phyloP scores from a whole-genome alignment of 140 eudicot genomes.

The Anethum foeniculum region DNA sequence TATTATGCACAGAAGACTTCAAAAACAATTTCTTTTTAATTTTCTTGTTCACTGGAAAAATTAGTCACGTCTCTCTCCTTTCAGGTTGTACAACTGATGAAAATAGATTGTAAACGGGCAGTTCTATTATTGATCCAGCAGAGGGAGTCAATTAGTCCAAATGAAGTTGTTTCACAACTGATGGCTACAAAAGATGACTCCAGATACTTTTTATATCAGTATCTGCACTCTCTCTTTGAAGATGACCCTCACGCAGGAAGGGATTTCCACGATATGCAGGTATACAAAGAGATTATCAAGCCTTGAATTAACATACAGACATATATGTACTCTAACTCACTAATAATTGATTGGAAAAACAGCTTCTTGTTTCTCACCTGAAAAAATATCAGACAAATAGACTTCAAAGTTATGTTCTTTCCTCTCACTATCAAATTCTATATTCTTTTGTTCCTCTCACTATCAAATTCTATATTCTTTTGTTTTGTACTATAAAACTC shows the following conservation, averaged over 20 bases:
- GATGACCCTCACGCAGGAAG: slow-evolving; percentile 78
- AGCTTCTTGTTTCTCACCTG: background rate
- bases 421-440: background rate
- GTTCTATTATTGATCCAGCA: slow-evolving; percentile 57
- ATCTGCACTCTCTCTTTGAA: slow-evolving; percentile 74
- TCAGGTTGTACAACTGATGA: slow-evolving; percentile 87
- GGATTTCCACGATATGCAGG: slow-evolving; percentile 99
- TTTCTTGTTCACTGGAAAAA: background rate
- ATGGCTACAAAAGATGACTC: slow-evolving; percentile 54
- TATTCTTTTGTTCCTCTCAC: background rate
- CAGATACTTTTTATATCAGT: slow-evolving; percentile 60
- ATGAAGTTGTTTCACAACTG: slow-evolving; percentile 84
- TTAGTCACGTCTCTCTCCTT: background rate
- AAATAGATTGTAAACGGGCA: slow-evolving; percentile 73
- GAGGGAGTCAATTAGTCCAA: slow-evolving; percentile 62
- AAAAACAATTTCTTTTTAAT: background rate
- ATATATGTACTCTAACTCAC: background rate
- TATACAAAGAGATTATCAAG: slow-evolving; percentile 16
- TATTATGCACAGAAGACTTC: background rate
- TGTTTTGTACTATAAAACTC: background rate
- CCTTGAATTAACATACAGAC: background rate
- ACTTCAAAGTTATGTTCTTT: background rate
- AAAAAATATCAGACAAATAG: background rate
- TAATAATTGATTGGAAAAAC: background rate
- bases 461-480: background rate